Base-by-base conservation (phyloP, 2,329 filamentous ascomycete species). In the Hypoxylon sp. region DNA sequence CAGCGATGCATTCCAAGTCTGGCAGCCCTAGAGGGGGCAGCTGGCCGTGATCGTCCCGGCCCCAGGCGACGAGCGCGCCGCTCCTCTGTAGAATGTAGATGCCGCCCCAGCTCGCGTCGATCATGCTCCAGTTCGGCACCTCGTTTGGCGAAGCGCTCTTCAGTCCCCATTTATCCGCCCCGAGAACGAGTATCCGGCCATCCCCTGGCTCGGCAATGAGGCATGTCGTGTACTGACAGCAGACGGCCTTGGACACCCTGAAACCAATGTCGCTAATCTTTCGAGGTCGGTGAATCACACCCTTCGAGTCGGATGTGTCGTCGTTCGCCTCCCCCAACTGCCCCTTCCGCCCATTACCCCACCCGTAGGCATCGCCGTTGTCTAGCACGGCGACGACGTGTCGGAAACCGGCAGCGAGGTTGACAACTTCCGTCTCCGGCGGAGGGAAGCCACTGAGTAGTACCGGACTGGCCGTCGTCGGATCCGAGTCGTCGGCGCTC, bases 141-240 rank as follows among this genome's bases (percentile, higher is more conserved):
- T 75, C 70, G 2, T 67, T 37, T 2, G 90, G 89, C 3, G 84
- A 83, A 15, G 74, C 72, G 38, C 83, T 86, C 69, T 78, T 79
- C 48, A 93, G 76, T 1, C 79, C 79, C 83, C 87, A 92, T 72
- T 92, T 94, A 71, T 93, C 84, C 23, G 86, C 84, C 1, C 94
- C 94, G 1, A 97, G 73, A 3, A 97, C 77, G 3, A 77, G 63
- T 48, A 92, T 77, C 24, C 86, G 74, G 2, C 90, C 90, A n/a
- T 74, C 75, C 0, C 74, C 75, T 1, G 81, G 72, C 3, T 78
- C 74, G 3, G 82, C 81, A 33, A 91, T 80, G 4, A 97, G 72
- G 68, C 88, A 90, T 0, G 92, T 96, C 68, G 96, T 94, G 60
- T 97, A 91, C 60, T 90, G 86, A 7, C 93, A 93, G 72, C 92